Evolutionary conservation across 2,329 filamentous ascomycete genomes (phyloP).

Genomic region (Trichoderma guizhouense): DNA sequence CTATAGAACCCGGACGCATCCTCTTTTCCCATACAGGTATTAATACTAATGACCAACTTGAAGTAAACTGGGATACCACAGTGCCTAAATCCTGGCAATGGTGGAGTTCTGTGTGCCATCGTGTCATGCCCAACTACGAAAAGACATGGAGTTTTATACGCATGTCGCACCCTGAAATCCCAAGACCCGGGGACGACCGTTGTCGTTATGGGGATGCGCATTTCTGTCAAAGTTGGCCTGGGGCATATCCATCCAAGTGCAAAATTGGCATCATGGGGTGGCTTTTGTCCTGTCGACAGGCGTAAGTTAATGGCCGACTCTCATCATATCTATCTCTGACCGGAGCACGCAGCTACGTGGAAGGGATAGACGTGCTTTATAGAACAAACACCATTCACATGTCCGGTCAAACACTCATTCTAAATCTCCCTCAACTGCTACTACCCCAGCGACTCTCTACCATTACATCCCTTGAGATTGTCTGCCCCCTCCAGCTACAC

Average conservation of each 20-base stretch:
- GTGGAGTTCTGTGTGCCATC: not conserved
- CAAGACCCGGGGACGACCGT: not conserved
- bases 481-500: not conserved
- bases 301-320: not conserved
- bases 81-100: not conserved
- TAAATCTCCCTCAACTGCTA: not conserved
- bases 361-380: not conserved
- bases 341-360: not conserved
- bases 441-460: not conserved
- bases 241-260: not conserved
- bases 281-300: not conserved
- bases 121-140: not conserved
- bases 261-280: not conserved
- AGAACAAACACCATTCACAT: not conserved
- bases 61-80: not conserved
- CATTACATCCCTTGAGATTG: not conserved
- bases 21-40: not conserved
- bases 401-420: not conserved
- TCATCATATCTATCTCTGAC: not conserved
- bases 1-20: not conserved
- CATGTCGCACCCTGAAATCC: not conserved
- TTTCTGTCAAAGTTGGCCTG: not conserved
- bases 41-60: not conserved
- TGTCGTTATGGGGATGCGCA: not conserved
- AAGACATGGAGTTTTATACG: not conserved